Evolutionary conservation across 225 moss, liverwort and hornwort species (phyloP).

Genomic region (Lunularia cruciata): DNA sequence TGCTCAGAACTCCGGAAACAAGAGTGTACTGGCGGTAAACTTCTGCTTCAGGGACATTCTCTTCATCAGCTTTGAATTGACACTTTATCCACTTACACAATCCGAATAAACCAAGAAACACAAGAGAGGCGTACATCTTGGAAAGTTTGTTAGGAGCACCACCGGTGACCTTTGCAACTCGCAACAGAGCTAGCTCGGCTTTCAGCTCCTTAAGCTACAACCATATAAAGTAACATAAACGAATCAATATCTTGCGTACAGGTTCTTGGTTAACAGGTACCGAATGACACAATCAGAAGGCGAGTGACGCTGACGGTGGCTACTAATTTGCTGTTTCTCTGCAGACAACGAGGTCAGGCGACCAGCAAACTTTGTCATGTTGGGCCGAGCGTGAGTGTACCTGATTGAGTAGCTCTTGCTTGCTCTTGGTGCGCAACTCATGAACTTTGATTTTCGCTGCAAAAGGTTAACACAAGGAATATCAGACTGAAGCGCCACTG

Average conservation of each 20-base stretch:
- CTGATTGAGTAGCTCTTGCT: conserved; percentile 55
- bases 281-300: not conserved
- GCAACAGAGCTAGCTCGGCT: conserved; percentile 63
- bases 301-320: no score
- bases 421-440: conserved; percentile 53
- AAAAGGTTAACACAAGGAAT: no score
- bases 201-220: conserved; percentile 76
- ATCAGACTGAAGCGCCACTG: no score
- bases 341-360: no score
- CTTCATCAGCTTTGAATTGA: not conserved
- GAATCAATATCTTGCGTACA: not conserved
- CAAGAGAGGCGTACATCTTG: conserved; percentile 52
- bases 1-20: no score
- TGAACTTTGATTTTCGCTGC: conserved; percentile 67
- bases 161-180: conserved; percentile 81
- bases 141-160: conserved; percentile 70
- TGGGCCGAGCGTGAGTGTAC: not conserved
- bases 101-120: no score
- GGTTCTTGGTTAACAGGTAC: not conserved
- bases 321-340: no score
- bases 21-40: not conserved
- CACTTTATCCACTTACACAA: no score
- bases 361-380: no score
- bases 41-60: not conserved
- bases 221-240: not conserved